phyloP scores from a whole-genome alignment of 2,329 filamentous ascomycete genomes.

The Penicillium sp. region DNA sequence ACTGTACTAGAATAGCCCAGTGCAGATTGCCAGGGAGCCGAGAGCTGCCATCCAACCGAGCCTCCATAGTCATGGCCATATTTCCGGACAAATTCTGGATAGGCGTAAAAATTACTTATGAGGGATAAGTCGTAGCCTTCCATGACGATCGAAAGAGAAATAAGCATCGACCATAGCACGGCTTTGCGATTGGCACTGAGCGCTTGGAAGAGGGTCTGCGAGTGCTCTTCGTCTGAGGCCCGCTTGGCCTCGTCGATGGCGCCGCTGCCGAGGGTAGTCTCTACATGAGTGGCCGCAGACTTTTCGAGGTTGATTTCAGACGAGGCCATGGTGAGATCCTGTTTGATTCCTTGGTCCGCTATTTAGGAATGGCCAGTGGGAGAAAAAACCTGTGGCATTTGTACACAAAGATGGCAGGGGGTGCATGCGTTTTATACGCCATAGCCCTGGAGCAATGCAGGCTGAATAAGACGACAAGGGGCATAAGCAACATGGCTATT shows the following conservation, averaged over 20 bases:
- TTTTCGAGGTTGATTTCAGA: conserved; percentile 22
- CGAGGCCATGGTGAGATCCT: not conserved
- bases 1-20: conserved; percentile 9
- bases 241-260: conserved; percentile 38
- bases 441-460: not conserved
- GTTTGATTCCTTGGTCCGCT: not conserved
- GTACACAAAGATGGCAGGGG: not conserved
- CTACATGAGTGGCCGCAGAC: conserved; percentile 23
- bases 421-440: not conserved
- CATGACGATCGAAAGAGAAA: conserved; percentile 90
- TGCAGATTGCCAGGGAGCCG: conserved; percentile 12
- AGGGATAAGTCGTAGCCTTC: conserved; percentile 82
- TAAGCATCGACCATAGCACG: conserved; percentile 74
- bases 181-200: conserved; percentile 82
- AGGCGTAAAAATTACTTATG: conserved; percentile 71
- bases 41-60: conserved; percentile 33
- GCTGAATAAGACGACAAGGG: not conserved
- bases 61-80: conserved; percentile 31
- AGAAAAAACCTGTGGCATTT: not conserved
- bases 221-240: conserved; percentile 49
- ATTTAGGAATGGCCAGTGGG: not conserved
- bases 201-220: conserved; percentile 70
- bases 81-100: conserved; percentile 37
- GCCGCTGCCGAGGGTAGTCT: conserved; percentile 23
- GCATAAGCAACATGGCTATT: not conserved